Evolutionary conservation across 345 rosid species (phyloP).

Genomic region (Salix exigua): DNA sequence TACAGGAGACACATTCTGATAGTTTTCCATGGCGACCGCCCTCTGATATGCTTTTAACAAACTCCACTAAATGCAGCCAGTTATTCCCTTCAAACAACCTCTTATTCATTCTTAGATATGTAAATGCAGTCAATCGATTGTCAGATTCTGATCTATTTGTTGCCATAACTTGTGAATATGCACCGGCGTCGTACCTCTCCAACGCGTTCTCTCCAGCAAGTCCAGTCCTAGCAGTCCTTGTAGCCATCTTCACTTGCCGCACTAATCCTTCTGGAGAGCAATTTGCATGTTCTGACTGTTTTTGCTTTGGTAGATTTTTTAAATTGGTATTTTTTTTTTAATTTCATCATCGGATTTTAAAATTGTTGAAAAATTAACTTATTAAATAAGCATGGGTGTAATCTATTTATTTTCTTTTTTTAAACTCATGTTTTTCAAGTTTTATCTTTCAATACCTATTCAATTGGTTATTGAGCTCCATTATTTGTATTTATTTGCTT

Average conservation of each 20-base stretch:
- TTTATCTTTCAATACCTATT: too few species aligned
- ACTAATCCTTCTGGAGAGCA: slow-evolving; percentile 94
- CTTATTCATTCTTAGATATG: slow-evolving; percentile 83
- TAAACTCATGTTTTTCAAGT: too few species aligned
- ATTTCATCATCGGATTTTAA: too few species aligned
- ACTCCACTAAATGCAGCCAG: slow-evolving; percentile 76
- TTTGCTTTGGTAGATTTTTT: too few species aligned
- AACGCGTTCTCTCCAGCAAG: slow-evolving; percentile 94
- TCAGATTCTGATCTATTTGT: slow-evolving; percentile 75
- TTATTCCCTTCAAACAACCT: slow-evolving; percentile 75
- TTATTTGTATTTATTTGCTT: too few species aligned
- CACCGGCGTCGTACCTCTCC: slow-evolving; percentile 75
- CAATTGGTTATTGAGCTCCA: too few species aligned
- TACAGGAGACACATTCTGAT: slow-evolving; percentile 47
- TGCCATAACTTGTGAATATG: slow-evolving; percentile 64
- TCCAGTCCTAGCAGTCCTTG: slow-evolving; percentile 49
- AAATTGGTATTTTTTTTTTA: too few species aligned
- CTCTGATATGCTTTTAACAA: slow-evolving; percentile 73
- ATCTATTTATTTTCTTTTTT: too few species aligned
- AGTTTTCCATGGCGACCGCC: slow-evolving; percentile 52
- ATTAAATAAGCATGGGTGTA: too few species aligned
- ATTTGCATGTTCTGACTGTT: slow-evolving; percentile 49
- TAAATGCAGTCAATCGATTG: slow-evolving; percentile 75
- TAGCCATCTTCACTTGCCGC: slow-evolving; percentile 72
- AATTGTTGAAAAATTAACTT: too few species aligned